Evolutionary conservation across 306 rosid species (phyloP).

Genomic region (Boehmeria nivea): DNA sequence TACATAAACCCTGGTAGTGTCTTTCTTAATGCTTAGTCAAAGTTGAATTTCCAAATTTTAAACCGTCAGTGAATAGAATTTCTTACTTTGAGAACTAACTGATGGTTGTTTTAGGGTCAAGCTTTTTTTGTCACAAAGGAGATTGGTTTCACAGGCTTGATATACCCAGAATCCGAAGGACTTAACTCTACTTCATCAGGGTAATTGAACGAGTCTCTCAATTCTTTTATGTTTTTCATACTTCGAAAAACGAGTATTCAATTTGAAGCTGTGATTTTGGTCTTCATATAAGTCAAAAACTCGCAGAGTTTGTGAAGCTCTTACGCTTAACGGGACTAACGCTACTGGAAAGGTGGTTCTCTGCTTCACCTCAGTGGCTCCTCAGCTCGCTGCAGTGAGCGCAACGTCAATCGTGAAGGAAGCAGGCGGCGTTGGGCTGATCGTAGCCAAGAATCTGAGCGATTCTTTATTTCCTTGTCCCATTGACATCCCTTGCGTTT

Average conservation of each 20-base stretch:
- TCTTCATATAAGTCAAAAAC: no score
- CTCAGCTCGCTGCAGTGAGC: neutral
- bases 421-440: slow-evolving; percentile 29
- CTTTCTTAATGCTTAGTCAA: no score
- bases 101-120: slow-evolving; percentile 21
- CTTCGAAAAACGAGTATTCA: no score
- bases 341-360: slow-evolving; percentile 32
- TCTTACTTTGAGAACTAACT: no score
- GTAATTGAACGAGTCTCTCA: no score
- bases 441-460: slow-evolving; percentile 24
- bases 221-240: no score
- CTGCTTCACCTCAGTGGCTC: slow-evolving; percentile 19
- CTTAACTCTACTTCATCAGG: slow-evolving; percentile 5
- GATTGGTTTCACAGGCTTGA: slow-evolving; percentile 31
- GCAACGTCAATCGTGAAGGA: slow-evolving; percentile 14
- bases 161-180: slow-evolving; percentile 30
- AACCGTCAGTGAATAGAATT: no score
- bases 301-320: slow-evolving; percentile 26
- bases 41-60: no score
- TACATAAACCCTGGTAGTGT: no score
- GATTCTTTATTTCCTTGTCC: slow-evolving; percentile 8
- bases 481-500: slow-evolving; percentile 17
- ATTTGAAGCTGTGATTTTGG: no score
- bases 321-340: slow-evolving; percentile 15
- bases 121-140: slow-evolving; percentile 26